phyloP scores from a whole-genome alignment of 495 filamentous ascomycete species.

The Pyronema omphalodes region DNA sequence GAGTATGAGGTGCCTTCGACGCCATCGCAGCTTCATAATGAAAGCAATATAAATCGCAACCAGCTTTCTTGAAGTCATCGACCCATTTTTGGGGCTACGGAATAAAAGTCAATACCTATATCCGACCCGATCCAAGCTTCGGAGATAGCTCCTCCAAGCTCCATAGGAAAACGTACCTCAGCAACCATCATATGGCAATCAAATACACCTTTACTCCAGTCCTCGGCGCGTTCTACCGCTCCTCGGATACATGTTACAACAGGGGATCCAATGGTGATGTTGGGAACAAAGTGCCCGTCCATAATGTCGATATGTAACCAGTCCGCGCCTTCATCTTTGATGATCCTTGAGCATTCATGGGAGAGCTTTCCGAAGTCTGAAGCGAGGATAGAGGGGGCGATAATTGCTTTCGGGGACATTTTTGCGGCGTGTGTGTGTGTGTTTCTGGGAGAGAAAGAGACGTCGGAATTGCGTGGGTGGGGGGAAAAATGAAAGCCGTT shows the following conservation, averaged over 20 bases:
- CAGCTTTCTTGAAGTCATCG: constrained; percentile 75
- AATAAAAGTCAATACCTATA: no score
- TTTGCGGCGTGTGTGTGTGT: no score
- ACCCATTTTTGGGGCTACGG: constrained; percentile 91
- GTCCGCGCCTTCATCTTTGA: constrained; percentile 56
- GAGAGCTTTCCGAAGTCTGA: constrained; percentile 85
- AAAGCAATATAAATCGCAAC: constrained; percentile 97
- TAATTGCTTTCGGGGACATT: constrained; percentile 82
- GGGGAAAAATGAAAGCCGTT: no score
- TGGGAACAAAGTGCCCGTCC: constrained; percentile 97
- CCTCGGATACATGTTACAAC: constrained; percentile 83
- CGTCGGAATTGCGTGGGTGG: no score
- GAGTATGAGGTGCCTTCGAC: constrained; percentile 68
- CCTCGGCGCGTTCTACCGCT: constrained; percentile 44
- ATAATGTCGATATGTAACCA: constrained; percentile 88
- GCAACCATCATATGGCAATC: constrained; percentile 99
- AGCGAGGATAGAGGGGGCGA: constrained; percentile 90
- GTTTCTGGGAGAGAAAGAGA: no score
- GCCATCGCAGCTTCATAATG: constrained; percentile 92
- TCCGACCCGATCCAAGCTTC: not conserved
- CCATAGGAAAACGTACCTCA: constrained; percentile 41
- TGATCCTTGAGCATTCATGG: constrained; percentile 63
- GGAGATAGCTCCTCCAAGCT: not conserved
- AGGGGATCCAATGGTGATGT: constrained; percentile 89
- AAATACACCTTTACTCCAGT: constrained; percentile 67